phyloP scores from a whole-genome alignment of 805 yeast species.

The Isabelozyma pseudorhagii region DNA sequence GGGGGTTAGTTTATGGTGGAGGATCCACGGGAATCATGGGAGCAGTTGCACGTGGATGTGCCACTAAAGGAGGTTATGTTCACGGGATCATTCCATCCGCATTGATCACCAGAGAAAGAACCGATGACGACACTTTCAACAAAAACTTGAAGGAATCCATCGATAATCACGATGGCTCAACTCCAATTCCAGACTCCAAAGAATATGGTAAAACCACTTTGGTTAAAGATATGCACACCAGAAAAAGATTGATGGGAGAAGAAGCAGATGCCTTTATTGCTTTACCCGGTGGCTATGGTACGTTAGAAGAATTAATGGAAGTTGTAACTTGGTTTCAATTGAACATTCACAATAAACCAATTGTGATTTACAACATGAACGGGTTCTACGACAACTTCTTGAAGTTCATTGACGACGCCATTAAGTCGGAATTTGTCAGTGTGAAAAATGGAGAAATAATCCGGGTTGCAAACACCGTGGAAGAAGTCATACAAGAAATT shows the following conservation, averaged over 20 bases:
- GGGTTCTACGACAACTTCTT: slow-evolving; percentile 78
- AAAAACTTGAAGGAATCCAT: slow-evolving; percentile 48
- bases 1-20: slow-evolving; percentile 87
- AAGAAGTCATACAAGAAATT: slow-evolving; percentile 63
- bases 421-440: slow-evolving; percentile 65
- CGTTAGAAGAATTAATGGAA: slow-evolving; percentile 86
- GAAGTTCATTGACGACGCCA: slow-evolving; percentile 57
- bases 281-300: slow-evolving; percentile 90
- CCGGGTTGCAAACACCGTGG: slow-evolving; percentile 63
- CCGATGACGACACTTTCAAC: slow-evolving; percentile 42
- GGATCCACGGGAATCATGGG: slow-evolving; percentile 89
- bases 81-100: slow-evolving; percentile 89
- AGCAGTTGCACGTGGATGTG: slow-evolving; percentile 62
- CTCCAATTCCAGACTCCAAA: slow-evolving; percentile 58
- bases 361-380: slow-evolving; percentile 70
- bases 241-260: slow-evolving; percentile 82
- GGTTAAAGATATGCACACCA: slow-evolving; percentile 85
- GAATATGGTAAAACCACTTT: slow-evolving; percentile 76
- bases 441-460: slow-evolving; percentile 64
- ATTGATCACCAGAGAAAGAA: slow-evolving; percentile 67
- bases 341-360: slow-evolving; percentile 81
- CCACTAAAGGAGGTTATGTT: slow-evolving; percentile 60
- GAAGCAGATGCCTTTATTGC: slow-evolving; percentile 88
- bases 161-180: slow-evolving; percentile 61
- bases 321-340: slow-evolving; percentile 88